These are phyloP conservation scores for Macrolepiota fuliginosa DNA, from an alignment of 768 basidiomycete genomes.

Conservation along the genomic window DNA sequence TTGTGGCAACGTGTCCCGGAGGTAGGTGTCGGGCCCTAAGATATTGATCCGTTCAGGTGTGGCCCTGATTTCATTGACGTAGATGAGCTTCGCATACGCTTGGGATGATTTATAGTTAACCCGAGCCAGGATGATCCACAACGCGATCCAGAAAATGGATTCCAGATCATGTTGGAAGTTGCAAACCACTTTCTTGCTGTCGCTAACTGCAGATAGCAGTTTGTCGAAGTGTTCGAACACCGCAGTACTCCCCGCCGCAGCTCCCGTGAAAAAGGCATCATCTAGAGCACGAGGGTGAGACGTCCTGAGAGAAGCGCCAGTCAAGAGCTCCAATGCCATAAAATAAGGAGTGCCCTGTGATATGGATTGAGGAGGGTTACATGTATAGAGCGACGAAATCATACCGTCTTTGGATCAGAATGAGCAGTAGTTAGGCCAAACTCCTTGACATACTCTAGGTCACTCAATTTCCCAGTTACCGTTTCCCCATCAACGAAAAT, in stretches of 20 bases:
- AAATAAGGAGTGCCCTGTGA: conserved; percentile 11
- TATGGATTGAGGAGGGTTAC: not conserved
- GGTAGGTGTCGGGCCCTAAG: no score
- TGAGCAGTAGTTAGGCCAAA: no score
- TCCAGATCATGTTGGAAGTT: conserved; percentile 8
- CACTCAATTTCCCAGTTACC: not conserved
- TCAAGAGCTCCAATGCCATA: conserved; percentile 7
- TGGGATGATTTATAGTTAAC: not conserved
- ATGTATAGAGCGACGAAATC: not conserved
- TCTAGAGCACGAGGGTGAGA: no score
- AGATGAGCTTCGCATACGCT: not conserved
- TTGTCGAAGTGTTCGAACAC: no score
- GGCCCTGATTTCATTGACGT: not conserved
- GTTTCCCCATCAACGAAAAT: not conserved
- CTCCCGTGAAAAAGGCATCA: no score
- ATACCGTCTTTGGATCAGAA: not conserved
- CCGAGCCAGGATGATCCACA: not conserved
- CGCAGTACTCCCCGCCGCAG: no score
- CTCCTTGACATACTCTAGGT: not conserved
- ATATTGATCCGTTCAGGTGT: no score
- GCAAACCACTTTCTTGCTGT: no score
- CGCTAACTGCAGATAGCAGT: no score
- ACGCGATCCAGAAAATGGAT: conserved; percentile 6
- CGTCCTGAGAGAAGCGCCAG: no score
- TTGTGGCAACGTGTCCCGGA: no score